Evolutionary conservation across 2,329 filamentous ascomycete species (phyloP), one percentile per base, ranked within the genome.

Genomic region (Stagonosporopsis rhizophila): DNA sequence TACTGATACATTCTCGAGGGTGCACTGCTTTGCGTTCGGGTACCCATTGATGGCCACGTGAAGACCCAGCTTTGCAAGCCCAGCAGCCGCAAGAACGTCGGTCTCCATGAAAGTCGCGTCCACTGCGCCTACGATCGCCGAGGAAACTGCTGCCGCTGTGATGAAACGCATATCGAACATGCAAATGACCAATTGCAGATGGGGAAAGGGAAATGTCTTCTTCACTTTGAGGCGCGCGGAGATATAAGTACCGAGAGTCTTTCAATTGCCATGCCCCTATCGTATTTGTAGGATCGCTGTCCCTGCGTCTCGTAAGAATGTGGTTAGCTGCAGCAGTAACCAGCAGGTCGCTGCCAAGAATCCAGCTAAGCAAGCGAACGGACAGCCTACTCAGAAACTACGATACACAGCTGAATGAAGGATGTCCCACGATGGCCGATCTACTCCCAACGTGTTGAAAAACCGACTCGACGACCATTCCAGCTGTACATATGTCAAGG

Each of bases 1-100:
- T 4, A 80, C 65, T 3, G 69, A 66, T 1, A 73, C 73, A 52
- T 78, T 81, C 6, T 71, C 52, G 15, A 78, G 52, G 0, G 68
- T 78, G 59, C 77, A 80, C 20, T 59, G 65, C 15, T 59, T 37
- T 17, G 65, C n/a, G 27, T 61, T 59, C 6, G 65, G 66, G 35
- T 65, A 66, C 9, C 71, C 71, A 30, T 71, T 58, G 2, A 42
- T 8, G 1, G 56, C 52, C 27, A 71, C 54, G 41, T 75, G 66
- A 8, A 66, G 42, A 6, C 67, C 72, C 12, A 78, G 63, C 35
- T 75, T 77, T n/a, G 69, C 41, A 11, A 75, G 52, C 6, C 70
- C 75, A 27, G 69, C 59, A 6, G 69, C 69, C 34, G 75, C 75
- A 14, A 78, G 58, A 2, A 66, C 46, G 62, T 79, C 75, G 2